phyloP scores from a whole-genome alignment of 306 rosid genomes.

The Coriaria nepalensis region DNA sequence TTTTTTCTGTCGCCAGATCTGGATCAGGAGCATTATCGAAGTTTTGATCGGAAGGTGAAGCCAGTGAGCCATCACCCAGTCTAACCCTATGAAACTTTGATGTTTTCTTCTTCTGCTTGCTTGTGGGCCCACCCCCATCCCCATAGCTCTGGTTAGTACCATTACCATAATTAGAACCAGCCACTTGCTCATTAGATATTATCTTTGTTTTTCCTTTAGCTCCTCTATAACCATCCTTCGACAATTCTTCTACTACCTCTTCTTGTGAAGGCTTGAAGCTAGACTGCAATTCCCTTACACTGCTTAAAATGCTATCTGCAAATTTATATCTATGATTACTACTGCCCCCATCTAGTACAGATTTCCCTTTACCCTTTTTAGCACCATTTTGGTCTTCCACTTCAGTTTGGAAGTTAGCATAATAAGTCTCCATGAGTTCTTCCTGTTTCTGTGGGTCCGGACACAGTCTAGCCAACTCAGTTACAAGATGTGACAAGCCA shows the following conservation, averaged over 20 bases:
- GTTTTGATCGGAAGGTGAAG: conserved; percentile 34
- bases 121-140: conserved; percentile 44
- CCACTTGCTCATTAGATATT: conserved; percentile 20
- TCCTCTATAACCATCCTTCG: conserved; percentile 61
- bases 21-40: conserved; percentile 23
- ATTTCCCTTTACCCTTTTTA: conserved; percentile 71
- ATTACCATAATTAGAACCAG: conserved; percentile 23
- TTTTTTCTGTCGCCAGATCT: conserved; percentile 21
- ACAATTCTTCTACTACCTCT: conserved; percentile 39
- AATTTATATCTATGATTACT: conserved; percentile 27
- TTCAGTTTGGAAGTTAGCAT: conserved; percentile 33
- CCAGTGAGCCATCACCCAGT: conserved; percentile 60
- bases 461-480: conserved; percentile 70
- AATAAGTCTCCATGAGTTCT: conserved; percentile 60
- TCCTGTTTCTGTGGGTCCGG: conserved; percentile 67
- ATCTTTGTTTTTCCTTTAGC: conserved; percentile 43
- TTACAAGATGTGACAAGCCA: conserved; percentile 78
- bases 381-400: conserved; percentile 30
- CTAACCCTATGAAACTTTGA: conserved; percentile 65
- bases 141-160: conserved; percentile 31
- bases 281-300: conserved; percentile 61
- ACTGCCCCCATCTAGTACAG: conserved; percentile 19
- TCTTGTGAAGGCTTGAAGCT: conserved; percentile 42
- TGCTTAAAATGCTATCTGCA: conserved; percentile 51
- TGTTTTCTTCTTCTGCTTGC: conserved; percentile 69